Base-by-base conservation (phyloP, 2,329 filamentous ascomycete genomes). In the Alternaria dauci region DNA sequence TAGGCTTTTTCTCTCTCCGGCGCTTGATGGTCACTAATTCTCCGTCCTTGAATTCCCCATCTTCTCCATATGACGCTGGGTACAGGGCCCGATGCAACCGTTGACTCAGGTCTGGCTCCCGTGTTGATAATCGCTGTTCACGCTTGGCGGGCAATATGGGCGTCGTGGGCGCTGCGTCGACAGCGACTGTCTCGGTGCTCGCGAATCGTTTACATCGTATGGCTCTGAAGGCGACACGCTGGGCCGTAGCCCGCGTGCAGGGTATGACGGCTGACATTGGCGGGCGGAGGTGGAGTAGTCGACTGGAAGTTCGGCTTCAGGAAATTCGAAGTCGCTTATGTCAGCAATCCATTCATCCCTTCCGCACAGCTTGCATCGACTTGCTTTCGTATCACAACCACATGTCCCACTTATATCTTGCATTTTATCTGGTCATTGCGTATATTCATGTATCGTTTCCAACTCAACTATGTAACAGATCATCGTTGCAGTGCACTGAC, bases 221-320 rank as follows among this genome's bases (percentile, higher is more conserved):
- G 36, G 63, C 55, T 36, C 58, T 58, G 36, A 59, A 66, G 51
- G 61, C 63, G 41, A 67, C 55, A 60, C 69, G 69, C 52, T 71
- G 63, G 53, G 63, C 70, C 30, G 66, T 62, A 63, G 91, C 90
- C 86, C 90, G 88, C 80, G 83, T 76, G 47, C 83, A 80, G 57
- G 86, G 80, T 73, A 85, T 73, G 61, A 85, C 80, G 67, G 86
- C 83, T 68, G 86, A 84, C 84, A 92, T 93, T 71, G 67, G 57
- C 50, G 56, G 61, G 54, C 58, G 61, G 54, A 52, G 69, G 61
- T 53, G 55, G 25, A 52, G 62, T 50, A 38, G 55, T 52, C n/a
- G 59, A 58, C 48, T 26, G 39, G 42, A 9, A 41, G 39, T 58
- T 54, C 62, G 46, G 55, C 55, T 43, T 66, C 58, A 55, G 60